Evolutionary conservation across 768 basidiomycete genomes (phyloP).

Genomic region (Crassisporium funariophilum): DNA sequence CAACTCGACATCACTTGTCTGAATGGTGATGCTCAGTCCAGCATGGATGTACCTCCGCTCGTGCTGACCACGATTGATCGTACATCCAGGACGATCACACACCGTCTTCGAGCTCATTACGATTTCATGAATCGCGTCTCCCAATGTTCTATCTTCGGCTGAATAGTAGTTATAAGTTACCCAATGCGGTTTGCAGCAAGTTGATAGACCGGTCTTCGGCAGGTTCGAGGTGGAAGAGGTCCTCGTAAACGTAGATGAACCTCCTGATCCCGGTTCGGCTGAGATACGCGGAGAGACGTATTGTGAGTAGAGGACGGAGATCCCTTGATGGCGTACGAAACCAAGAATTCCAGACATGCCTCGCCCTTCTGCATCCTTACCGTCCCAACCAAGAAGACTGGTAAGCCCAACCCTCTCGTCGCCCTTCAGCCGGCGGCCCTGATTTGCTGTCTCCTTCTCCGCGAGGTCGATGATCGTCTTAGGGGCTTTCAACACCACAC

Average conservation of each 20-base stretch:
- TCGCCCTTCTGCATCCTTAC: slow-evolving; percentile 38
- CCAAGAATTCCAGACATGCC: slow-evolving; percentile 53
- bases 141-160: slow-evolving; percentile 38
- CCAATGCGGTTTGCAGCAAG: slow-evolving; percentile 52
- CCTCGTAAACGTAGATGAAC: slow-evolving; percentile 7
- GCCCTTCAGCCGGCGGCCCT: slow-evolving; percentile 45
- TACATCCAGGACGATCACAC: slow-evolving; percentile 41
- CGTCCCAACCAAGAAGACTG: slow-evolving; percentile 65
- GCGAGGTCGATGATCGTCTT: slow-evolving; percentile 51
- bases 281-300: slow-evolving; percentile 30
- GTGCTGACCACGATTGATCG: slow-evolving; percentile 41
- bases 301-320: slow-evolving; percentile 52
- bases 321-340: slow-evolving; percentile 59
- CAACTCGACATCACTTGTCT: slow-evolving; percentile 14
- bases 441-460: slow-evolving; percentile 46
- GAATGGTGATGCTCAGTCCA: slow-evolving; percentile 31
- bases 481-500: slow-evolving; percentile 50
- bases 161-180: slow-evolving; percentile 53
- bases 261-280: slow-evolving; percentile 4
- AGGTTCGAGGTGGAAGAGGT: slow-evolving; percentile 13
- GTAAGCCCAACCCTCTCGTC: slow-evolving; percentile 57
- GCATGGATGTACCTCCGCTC: slow-evolving; percentile 46
- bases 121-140: slow-evolving; percentile 41
- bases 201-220: slow-evolving; percentile 19
- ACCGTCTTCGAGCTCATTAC: slow-evolving; percentile 31